Base-by-base conservation (phyloP, 306 rosid species). In the Hylodesmum podocarpum region DNA sequence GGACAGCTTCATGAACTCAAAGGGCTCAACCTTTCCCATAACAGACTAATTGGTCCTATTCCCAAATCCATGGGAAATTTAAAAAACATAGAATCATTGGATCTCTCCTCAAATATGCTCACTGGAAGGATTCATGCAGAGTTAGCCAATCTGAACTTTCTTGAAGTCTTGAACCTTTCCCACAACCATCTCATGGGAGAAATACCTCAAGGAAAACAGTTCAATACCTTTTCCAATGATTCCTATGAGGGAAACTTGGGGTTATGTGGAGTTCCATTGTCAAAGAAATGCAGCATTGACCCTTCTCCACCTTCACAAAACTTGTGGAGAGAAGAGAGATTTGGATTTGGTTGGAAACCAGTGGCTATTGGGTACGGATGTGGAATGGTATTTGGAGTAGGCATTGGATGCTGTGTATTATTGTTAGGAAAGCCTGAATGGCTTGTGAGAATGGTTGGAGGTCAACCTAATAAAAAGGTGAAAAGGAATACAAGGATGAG, bases 201-300 rank as follows among this genome's bases (percentile, higher is more conserved):
- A 2, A 81, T 87, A 21, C 88, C 90, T 12, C 39, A 14, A 19
- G 86, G 90, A 12, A 66, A 50, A 0, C 88, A 87, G 19, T 87
- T 87, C 33, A 3, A 62, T 7, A 84, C 88, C 19, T 87, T 87
- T 55, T 3, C 27, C 1, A 76, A 40, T 1, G 72, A 61, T 3
- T 84, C 90, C 0, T 87, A 74, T 8, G 14, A 18, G 3, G 88
- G 79, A 36, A 87, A 87, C 53, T 16, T 0, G 4, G 81, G 28
- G 1, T 25, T 87, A 12, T 84, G 81, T 15, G 88, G 86, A 36
- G 3, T 18, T 15, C 90, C 90, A 0, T 27, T 87, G 46, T 13
- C 81, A 44, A 37, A 5, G 34, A 46, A 44, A 10, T 84, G 80
- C 55, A n/a, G n/a, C n/a, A n/a, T n/a, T n/a, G 43, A 36, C 44